Conservation (phyloP, 495 filamentous ascomycete species). For the Lasiosphaeria miniovina region DNA sequence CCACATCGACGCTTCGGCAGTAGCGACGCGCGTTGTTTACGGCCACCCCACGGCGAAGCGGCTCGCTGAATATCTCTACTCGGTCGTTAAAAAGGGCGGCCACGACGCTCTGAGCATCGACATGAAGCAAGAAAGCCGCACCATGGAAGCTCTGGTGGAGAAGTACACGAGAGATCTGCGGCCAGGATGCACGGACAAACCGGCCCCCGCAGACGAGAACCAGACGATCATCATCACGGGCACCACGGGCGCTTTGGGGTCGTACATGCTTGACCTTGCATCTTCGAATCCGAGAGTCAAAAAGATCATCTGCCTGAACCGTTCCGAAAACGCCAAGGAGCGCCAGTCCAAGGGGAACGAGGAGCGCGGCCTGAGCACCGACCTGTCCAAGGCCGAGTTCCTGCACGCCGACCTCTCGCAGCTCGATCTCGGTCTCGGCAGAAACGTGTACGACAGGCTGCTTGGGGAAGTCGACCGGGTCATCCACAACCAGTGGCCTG, state of each 20-base stretch:
- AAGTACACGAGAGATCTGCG: slow-evolving; percentile 40
- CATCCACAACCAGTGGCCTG: slow-evolving; percentile 63
- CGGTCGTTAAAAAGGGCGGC: slow-evolving; percentile 14
- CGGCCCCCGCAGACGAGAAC: slow-evolving; percentile 30
- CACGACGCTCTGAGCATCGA: slow-evolving; percentile 16
- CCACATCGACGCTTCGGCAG: slow-evolving; percentile 24
- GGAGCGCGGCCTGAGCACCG: slow-evolving; percentile 34
- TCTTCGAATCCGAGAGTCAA: slow-evolving; percentile 35
- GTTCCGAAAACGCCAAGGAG: slow-evolving; percentile 37
- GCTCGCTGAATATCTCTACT: slow-evolving; percentile 34
- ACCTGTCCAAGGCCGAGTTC: slow-evolving; percentile 48
- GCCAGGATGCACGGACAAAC: slow-evolving; percentile 22
- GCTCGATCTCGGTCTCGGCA: slow-evolving; percentile 42
- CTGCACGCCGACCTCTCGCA: slow-evolving; percentile 46
- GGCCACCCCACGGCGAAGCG: slow-evolving; percentile 35
- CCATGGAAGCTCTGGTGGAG: slow-evolving; percentile 33
- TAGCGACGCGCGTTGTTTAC: slow-evolving; percentile 40
- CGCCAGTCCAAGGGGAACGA: slow-evolving; percentile 30
- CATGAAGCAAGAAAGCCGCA: slow-evolving; percentile 23
- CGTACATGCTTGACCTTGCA: slow-evolving; percentile 51
- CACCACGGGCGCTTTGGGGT: slow-evolving; percentile 58
- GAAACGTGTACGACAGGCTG: slow-evolving; percentile 37
- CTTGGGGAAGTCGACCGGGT: slow-evolving; percentile 43
- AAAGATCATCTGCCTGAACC: slow-evolving; percentile 57
- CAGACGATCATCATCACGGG: slow-evolving; percentile 57